These are phyloP conservation scores for Cladosporium velox DNA, from an alignment of 2,329 filamentous ascomycete genomes.

Conservation along the genomic window DNA sequence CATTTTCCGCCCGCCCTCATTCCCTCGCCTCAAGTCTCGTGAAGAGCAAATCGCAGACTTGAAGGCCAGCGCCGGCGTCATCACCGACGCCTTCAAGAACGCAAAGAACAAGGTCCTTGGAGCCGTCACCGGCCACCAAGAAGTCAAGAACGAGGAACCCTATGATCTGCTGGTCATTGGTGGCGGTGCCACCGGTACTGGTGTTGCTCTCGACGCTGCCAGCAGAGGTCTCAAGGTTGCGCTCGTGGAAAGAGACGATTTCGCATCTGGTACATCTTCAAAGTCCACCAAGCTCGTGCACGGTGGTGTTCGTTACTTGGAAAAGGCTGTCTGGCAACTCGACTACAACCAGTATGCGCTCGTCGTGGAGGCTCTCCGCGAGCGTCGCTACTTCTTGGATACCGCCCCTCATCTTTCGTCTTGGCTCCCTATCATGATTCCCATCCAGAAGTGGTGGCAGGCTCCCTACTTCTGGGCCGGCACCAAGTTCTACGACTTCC, in stretches of 20 bases:
- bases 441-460: conserved; percentile 81
- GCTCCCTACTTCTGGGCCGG: conserved; percentile 77
- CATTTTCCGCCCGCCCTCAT: conserved; percentile 65
- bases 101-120: conserved; percentile 48
- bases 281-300: conserved; percentile 88
- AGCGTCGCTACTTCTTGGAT: conserved; percentile 80
- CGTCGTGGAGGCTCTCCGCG: conserved; percentile 77
- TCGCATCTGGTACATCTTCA: conserved; percentile 77
- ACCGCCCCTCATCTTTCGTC: conserved; percentile 79
- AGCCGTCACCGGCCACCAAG: conserved; percentile 35
- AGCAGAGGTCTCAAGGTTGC: conserved; percentile 79
- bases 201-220: conserved; percentile 78
- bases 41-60: conserved; percentile 66
- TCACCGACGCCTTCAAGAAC: conserved; percentile 39
- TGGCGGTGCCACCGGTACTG: conserved; percentile 75
- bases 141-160: conserved; percentile 31
- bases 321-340: conserved; percentile 83
- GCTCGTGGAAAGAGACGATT: conserved; percentile 80
- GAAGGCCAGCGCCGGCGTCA: conserved; percentile 51
- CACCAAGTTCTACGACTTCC: conserved; percentile 80
- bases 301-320: conserved; percentile 79
- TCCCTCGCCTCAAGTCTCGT: conserved; percentile 64
- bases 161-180: conserved; percentile 81
- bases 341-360: conserved; percentile 79
- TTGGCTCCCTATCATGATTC: conserved; percentile 83